Conservation (phyloP, 2,329 filamentous ascomycete genomes). For the Aspergillus uvarum region DNA sequence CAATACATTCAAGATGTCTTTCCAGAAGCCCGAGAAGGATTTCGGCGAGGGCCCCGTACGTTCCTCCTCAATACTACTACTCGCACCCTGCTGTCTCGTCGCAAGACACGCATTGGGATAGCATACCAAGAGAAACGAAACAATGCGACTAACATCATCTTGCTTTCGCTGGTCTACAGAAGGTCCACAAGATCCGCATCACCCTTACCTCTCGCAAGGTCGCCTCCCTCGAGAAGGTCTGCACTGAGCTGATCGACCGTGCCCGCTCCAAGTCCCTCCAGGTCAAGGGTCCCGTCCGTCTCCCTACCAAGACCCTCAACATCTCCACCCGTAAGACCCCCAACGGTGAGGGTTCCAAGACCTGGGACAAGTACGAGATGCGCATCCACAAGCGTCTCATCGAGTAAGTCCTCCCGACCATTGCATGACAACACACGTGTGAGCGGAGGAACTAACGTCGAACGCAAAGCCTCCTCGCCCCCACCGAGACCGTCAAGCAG, state of each 20-base stretch:
- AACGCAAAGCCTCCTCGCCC: constrained; percentile 75
- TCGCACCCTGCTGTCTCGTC: background rate
- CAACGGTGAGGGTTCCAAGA: constrained; percentile 99
- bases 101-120: background rate
- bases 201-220: constrained; percentile 96
- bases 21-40: constrained; percentile 93
- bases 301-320: constrained; percentile 95
- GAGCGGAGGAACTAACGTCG: constrained; percentile 9
- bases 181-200: constrained; percentile 98
- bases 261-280: constrained; percentile 97
- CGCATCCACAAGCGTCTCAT: constrained; percentile 98
- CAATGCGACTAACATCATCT: constrained; percentile 16
- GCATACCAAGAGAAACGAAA: constrained; percentile 1
- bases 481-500: constrained; percentile 72
- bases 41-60: constrained; percentile 81
- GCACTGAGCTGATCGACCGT: constrained; percentile 96
- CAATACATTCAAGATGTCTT: constrained; percentile 70
- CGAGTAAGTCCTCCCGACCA: constrained; percentile 61
- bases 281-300: constrained; percentile 96
- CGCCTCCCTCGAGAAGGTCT: constrained; percentile 94
- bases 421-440: background rate
- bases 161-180: constrained; percentile 49
- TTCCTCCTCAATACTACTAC: constrained; percentile 27
- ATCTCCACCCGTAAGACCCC: constrained; percentile 98
- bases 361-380: constrained; percentile 99